Conservation (phyloP, 768 basidiomycete species). For the Clitopilus passeckerianus region DNA sequence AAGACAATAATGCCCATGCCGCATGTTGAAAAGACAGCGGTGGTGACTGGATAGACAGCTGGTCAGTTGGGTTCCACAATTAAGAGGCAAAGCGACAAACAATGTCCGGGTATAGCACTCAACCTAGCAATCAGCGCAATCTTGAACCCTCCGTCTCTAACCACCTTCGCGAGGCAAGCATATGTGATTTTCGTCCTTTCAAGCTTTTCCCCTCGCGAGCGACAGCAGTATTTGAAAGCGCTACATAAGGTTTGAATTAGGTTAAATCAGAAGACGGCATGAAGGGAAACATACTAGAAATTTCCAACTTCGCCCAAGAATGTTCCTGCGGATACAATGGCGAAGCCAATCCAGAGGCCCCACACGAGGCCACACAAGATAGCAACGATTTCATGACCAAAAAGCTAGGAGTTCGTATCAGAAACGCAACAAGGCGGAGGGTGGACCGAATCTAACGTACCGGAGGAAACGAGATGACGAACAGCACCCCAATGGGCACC, state of each 20-base stretch:
- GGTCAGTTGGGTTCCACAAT: conserved; percentile 2
- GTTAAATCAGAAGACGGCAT: neutral
- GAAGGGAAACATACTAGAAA: conserved; percentile 58
- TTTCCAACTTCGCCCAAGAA: conserved; percentile 85
- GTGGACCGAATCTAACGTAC: conserved; percentile 26
- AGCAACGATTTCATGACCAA: conserved; percentile 90
- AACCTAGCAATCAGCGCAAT: conserved; percentile 73
- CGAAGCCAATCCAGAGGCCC: conserved; percentile 86
- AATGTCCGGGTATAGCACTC: conserved; percentile 85
- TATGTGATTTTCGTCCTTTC: conserved; percentile 56
- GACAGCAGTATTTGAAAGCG: conserved; percentile 81
- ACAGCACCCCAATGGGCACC: conserved; percentile 77
- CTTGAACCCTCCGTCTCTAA: conserved; percentile 86
- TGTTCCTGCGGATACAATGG: conserved; percentile 78
- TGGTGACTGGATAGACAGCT: conserved; percentile 54
- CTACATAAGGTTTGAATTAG: conserved; percentile 24
- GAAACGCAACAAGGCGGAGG: neutral
- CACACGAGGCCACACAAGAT: conserved; percentile 87
- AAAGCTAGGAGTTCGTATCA: conserved; percentile 45
- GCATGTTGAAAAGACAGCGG: conserved; percentile 83
- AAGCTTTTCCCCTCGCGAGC: conserved; percentile 68
- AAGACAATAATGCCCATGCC: conserved; percentile 83
- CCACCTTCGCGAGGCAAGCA: conserved; percentile 58
- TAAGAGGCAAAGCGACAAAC: conserved; percentile 34
- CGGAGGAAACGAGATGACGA: conserved; percentile 85